Conservation (phyloP, 306 rosid species). For the Acacia crassicarpa region DNA sequence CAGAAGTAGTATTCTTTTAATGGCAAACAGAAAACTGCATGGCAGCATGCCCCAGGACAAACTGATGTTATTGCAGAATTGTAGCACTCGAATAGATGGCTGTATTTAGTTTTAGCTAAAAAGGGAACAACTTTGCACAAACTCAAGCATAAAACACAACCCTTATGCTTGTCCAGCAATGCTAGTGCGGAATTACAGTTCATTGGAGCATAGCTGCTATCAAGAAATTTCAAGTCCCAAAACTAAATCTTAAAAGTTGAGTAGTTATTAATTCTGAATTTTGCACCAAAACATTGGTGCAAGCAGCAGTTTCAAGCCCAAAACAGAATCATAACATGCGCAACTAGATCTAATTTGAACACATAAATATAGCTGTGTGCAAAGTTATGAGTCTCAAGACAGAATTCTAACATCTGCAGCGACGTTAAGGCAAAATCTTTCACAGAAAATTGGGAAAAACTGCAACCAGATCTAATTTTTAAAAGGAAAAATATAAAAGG, state of each 20-base stretch:
- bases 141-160: not conserved
- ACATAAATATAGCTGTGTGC: not conserved
- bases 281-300: not conserved
- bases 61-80: not conserved
- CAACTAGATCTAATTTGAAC: not conserved
- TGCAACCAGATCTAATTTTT: not conserved
- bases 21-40: not conserved
- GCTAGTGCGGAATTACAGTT: not conserved
- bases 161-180: too few relatives aligned
- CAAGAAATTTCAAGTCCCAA: not conserved
- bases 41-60: not conserved
- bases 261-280: not conserved
- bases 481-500: too few relatives aligned
- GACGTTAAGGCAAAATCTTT: not conserved
- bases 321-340: not conserved
- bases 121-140: not conserved
- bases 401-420: not conserved
- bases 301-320: not conserved
- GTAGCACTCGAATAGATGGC: not conserved
- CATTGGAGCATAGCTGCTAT: not conserved
- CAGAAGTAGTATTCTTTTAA: not conserved
- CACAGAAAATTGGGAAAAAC: not conserved
- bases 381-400: not conserved
- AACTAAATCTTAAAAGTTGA: not conserved
- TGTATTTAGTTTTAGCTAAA: not conserved